Evolutionary conservation across 2,329 filamentous ascomycete genomes (phyloP).

Genomic region (Colletotrichum abscissum): DNA sequence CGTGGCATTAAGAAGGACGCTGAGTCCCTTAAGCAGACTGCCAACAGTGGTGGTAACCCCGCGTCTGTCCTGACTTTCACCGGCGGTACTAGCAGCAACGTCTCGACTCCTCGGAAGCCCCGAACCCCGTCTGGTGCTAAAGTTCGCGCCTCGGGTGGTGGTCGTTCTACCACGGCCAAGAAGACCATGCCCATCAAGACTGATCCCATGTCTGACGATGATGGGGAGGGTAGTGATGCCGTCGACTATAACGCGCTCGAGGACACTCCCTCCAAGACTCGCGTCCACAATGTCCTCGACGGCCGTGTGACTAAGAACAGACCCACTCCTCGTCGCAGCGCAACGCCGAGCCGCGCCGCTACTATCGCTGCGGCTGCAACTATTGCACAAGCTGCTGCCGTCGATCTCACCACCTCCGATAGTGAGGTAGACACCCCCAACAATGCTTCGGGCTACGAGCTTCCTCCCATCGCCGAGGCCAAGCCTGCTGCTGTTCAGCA

Average conservation of each 20-base stretch:
- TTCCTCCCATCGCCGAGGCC: not conserved
- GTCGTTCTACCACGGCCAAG: slow-evolving; percentile 29
- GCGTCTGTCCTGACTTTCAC: slow-evolving; percentile 49
- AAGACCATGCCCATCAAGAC: slow-evolving; percentile 33
- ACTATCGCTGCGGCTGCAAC: slow-evolving; percentile 33
- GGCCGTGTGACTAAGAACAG: slow-evolving; percentile 16
- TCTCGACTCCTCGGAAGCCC: slow-evolving; percentile 41
- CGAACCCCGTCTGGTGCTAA: slow-evolving; percentile 35
- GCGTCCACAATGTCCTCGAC: slow-evolving; percentile 30
- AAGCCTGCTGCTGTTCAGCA: slow-evolving; percentile 15
- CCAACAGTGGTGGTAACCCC: slow-evolving; percentile 58
- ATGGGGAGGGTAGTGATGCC: slow-evolving; percentile 41
- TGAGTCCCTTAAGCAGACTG: slow-evolving; percentile 57
- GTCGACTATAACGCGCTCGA: slow-evolving; percentile 47
- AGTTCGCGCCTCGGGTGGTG: slow-evolving; percentile 28
- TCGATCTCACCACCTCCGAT: slow-evolving; percentile 37
- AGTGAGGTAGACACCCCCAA: slow-evolving; percentile 36
- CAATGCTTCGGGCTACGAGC: slow-evolving; percentile 22
- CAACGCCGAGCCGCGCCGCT: slow-evolving; percentile 34
- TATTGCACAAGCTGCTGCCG: slow-evolving; percentile 24
- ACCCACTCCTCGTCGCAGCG: slow-evolving; percentile 13
- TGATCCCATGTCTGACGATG: slow-evolving; percentile 42
- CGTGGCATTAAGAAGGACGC: slow-evolving; percentile 65
- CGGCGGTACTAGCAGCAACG: slow-evolving; percentile 39
- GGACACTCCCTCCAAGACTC: slow-evolving; percentile 51